These are phyloP conservation scores for Neolecta irregularis DNA, from an alignment of 1,139 yeast species.

Conservation along the genomic window DNA sequence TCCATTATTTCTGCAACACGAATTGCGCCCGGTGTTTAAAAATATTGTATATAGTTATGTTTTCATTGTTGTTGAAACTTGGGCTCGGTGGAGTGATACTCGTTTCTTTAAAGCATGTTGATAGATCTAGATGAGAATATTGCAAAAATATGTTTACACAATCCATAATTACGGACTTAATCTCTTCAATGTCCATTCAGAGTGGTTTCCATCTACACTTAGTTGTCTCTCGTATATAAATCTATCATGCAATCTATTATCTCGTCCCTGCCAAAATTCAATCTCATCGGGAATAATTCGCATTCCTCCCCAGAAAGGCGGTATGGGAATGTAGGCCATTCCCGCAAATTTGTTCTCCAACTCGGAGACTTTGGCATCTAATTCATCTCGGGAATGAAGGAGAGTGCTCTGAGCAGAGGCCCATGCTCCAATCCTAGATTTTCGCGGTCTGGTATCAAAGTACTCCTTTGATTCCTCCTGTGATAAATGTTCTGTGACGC, in stretches of 20 bases:
- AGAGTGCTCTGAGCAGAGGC: conserved; percentile 73
- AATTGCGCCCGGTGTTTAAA: not conserved
- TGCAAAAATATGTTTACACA: too few relatives aligned
- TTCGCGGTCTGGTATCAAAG: conserved; percentile 77
- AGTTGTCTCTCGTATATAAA: conserved; percentile 34
- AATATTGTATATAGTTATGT: not conserved
- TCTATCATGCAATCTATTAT: conserved; percentile 80
- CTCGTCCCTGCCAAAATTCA: conserved; percentile 96
- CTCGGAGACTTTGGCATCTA: conserved; percentile 37
- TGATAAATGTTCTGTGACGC: conserved; percentile 56
- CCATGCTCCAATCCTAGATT: conserved; percentile 93
- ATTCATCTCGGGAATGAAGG: conserved; percentile 41
- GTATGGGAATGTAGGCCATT: conserved; percentile 49
- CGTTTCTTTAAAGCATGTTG: too few relatives aligned
- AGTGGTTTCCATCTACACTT: conserved; percentile 2
- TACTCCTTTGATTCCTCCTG: conserved; percentile 63
- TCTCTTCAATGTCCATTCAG: too few relatives aligned
- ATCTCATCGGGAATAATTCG: conserved; percentile 75
- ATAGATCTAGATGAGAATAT: too few relatives aligned
- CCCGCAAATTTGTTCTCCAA: conserved; percentile 46
- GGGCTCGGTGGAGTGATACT: too few relatives aligned
- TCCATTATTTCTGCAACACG: too few relatives aligned
- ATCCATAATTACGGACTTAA: too few relatives aligned
- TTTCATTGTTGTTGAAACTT: too few relatives aligned
- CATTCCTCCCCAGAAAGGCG: conserved; percentile 91